These are phyloP conservation scores for Neurospora tetraspora DNA, from an alignment of 495 filamentous ascomycete species.

Conservation along the genomic window DNA sequence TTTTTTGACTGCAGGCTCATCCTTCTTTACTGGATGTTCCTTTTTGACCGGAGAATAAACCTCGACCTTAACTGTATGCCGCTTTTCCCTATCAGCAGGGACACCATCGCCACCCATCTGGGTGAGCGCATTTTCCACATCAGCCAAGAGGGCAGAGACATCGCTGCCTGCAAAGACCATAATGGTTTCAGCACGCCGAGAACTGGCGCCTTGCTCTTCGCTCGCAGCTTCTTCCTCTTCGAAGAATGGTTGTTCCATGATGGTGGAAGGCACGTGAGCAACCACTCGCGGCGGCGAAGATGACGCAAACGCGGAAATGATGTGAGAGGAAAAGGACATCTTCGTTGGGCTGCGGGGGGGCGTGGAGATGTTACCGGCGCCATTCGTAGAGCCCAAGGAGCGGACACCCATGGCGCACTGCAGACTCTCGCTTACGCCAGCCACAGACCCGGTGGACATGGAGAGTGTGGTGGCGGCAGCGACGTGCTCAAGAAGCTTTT, in stretches of 20 bases:
- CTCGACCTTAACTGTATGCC: background rate
- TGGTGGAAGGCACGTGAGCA: constrained; percentile 38
- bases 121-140: constrained; percentile 51
- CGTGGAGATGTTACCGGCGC: constrained; percentile 34
- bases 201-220: background rate
- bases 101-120: constrained; percentile 30
- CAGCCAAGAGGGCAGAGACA: constrained; percentile 50
- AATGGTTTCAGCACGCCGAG: constrained; percentile 47
- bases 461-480: constrained; percentile 46
- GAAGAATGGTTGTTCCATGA: constrained; percentile 33
- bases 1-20: background rate
- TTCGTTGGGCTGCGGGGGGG: constrained; percentile 39
- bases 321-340: constrained; percentile 16
- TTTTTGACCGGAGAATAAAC: background rate
- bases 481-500: constrained; percentile 67
- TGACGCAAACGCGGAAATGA: constrained; percentile 14
- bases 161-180: constrained; percentile 56
- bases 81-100: constrained; percentile 2
- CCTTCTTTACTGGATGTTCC: constrained; percentile 6
- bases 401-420: constrained; percentile 31
- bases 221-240: constrained; percentile 24
- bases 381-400: constrained; percentile 17
- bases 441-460: constrained; percentile 16
- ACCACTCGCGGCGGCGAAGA: constrained; percentile 36
- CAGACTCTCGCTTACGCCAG: constrained; percentile 28